These are phyloP conservation scores for Quercus ilex DNA, from an alignment of 306 rosid species.

Conservation along the genomic window DNA sequence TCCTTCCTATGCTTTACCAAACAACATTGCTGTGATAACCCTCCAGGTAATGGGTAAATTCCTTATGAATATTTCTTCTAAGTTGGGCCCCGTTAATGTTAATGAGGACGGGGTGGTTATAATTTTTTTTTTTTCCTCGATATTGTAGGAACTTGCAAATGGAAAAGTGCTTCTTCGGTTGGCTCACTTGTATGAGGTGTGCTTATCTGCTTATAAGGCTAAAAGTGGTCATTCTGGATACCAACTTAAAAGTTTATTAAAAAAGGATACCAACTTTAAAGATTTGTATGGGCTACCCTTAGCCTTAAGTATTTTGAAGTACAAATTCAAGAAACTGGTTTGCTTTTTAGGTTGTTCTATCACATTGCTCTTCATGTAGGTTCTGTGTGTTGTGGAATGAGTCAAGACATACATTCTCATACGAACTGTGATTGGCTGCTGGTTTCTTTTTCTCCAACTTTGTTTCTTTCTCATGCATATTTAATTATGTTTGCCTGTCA, in stretches of 20 bases:
- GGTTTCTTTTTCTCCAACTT: not conserved
- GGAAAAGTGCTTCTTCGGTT: constrained; percentile 76
- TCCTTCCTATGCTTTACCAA: constrained; percentile 62
- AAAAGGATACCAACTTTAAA: not conserved
- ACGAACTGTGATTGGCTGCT: constrained; percentile 1
- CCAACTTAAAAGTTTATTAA: not conserved
- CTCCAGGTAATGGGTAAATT: constrained; percentile 51
- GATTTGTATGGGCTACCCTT: not conserved
- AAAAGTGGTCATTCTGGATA: constrained; percentile 6
- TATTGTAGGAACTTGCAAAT: constrained; percentile 66
- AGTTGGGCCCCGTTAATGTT: not conserved
- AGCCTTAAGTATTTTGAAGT: not conserved
- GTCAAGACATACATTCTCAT: not conserved
- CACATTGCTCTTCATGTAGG: not conserved
- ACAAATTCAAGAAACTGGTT: not conserved
- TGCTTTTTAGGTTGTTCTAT: not conserved
- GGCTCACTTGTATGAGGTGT: constrained; percentile 81
- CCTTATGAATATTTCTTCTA: not conserved
- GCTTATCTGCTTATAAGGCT: constrained; percentile 17
- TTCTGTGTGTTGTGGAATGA: not conserved
- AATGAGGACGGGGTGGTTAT: too few species aligned
- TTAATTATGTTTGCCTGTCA: not conserved
- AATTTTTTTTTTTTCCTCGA: constrained; percentile 13
- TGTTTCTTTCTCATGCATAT: constrained; percentile 2
- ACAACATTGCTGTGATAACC: constrained; percentile 68